Base-by-base conservation (phyloP, 2,329 filamentous ascomycete species). In the Stemphylium beticola region DNA sequence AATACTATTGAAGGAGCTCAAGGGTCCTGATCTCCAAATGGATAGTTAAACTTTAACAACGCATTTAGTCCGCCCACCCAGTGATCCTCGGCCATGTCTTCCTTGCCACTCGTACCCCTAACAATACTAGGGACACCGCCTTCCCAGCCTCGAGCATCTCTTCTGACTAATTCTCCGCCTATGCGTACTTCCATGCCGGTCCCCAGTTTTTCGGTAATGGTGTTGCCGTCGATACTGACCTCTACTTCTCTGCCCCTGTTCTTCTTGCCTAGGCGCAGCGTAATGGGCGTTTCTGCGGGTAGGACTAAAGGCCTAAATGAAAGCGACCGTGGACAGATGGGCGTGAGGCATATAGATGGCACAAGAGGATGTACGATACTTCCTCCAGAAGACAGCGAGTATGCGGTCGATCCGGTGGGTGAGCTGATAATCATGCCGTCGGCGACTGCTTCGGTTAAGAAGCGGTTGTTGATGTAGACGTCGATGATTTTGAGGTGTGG, bases 51-150 rank as follows among this genome's bases (percentile, higher is more conserved):
- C 79, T 99, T 99, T 65, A 99, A 78, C 68, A 98, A 74, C 9
- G 92, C 91, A 71, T 96, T 99, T 70, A 99, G 77, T 0, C 95
- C 93, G 1, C 93, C 93, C 2, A 99, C 93, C 95, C 95, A 99
- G 15, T 93, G 92, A 74, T 98, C 93, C 67, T 97, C 92, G 20
- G 82, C 80, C 64, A 83, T 79, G 65, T 69, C 68, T 15, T 72
- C 73, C 31, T 56, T 54, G 1, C 74, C 69, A 10, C 57, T 62
- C 0, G 76, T 75, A 41, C 82, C 84, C 40, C 92, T 82, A 69
- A 97, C 95, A 29, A 98, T 90, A 72, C 92, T 96, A 2, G 95
- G 95, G 12, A 98, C 93, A 10, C 93, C 93, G 22, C 93, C 91
- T 29, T 83, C 81, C 89, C 84, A 85, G 40, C 81, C 79, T 24